phyloP scores from a whole-genome alignment of 305 asterid species.

The Fraxinus sp. region DNA sequence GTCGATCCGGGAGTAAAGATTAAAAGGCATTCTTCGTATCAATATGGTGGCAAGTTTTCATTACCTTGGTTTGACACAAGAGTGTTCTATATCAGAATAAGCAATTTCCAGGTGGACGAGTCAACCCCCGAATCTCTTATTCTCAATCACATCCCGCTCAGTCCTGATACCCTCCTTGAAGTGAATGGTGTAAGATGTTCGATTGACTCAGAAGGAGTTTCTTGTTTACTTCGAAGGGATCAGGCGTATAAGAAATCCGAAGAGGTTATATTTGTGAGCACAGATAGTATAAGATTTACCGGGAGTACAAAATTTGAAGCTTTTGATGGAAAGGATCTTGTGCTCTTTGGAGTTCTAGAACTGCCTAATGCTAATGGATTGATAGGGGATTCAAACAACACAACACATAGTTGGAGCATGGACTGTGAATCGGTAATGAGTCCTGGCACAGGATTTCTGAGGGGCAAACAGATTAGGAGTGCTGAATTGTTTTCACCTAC shows the following conservation, averaged over 20 bases:
- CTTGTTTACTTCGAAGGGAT: conserved; percentile 45
- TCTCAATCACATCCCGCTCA: conserved; percentile 42
- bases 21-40: conserved; percentile 37
- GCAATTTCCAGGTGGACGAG: conserved; percentile 37
- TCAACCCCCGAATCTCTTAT: conserved; percentile 40
- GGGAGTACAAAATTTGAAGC: conserved; percentile 50
- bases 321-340: conserved; percentile 32
- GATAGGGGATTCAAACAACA: conserved; percentile 30
- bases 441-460: conserved; percentile 36
- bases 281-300: conserved; percentile 38
- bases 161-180: conserved; percentile 45
- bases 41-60: conserved; percentile 20
- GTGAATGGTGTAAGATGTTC: conserved; percentile 46
- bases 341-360: conserved; percentile 42
- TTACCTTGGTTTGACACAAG: conserved; percentile 42
- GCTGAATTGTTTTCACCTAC: conserved; percentile 36
- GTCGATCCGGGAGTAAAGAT: conserved; percentile 39
- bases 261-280: conserved; percentile 53
- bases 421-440: conserved; percentile 38
- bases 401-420: conserved; percentile 35
- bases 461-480: conserved; percentile 35
- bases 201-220: conserved; percentile 35
- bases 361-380: conserved; percentile 29
- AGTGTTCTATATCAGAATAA: conserved; percentile 46
- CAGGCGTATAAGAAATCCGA: conserved; percentile 42